Evolutionary conservation across 169 alveolate species (phyloP).

Genomic region (Cryptosporidium canis): DNA sequence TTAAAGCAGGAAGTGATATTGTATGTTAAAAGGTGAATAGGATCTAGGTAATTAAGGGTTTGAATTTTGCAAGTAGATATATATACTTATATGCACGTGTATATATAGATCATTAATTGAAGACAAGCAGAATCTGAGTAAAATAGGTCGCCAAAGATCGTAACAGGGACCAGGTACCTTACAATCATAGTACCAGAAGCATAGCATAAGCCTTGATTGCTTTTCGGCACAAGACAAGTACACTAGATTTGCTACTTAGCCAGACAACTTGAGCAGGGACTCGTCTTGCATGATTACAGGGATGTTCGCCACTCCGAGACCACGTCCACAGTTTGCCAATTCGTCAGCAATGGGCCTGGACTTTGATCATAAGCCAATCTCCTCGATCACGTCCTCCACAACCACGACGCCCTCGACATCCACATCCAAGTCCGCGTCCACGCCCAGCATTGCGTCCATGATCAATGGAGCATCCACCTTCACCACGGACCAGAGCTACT

Average conservation of each 20-base stretch:
- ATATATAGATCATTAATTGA: neutral
- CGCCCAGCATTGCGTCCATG: neutral
- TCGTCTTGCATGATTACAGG: neutral
- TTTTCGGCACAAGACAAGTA: neutral
- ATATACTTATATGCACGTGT: neutral
- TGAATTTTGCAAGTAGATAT: neutral
- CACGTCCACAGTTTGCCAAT: slow-evolving; percentile 49
- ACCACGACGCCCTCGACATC: slow-evolving; percentile 42
- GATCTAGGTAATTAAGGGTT: neutral
- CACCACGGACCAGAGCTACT: slow-evolving; percentile 18
- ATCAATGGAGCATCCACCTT: neutral
- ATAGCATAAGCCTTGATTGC: neutral
- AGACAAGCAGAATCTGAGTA: neutral
- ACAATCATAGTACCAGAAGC: no score
- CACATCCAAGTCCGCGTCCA: slow-evolving; percentile 13
- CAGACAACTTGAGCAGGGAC: neutral
- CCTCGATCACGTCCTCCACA: neutral
- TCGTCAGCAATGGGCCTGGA: slow-evolving; percentile 24
- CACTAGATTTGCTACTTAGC: neutral
- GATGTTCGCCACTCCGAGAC: slow-evolving; percentile 53
- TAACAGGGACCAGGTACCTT: no score
- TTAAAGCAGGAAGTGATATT: slow-evolving; percentile 23
- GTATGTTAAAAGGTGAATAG: slow-evolving; percentile 4
- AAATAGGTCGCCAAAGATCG: no score
- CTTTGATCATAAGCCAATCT: slow-evolving; percentile 43